Conservation (phyloP, 108 stramenopile genomes). For the Thalassiosira profunda region DNA sequence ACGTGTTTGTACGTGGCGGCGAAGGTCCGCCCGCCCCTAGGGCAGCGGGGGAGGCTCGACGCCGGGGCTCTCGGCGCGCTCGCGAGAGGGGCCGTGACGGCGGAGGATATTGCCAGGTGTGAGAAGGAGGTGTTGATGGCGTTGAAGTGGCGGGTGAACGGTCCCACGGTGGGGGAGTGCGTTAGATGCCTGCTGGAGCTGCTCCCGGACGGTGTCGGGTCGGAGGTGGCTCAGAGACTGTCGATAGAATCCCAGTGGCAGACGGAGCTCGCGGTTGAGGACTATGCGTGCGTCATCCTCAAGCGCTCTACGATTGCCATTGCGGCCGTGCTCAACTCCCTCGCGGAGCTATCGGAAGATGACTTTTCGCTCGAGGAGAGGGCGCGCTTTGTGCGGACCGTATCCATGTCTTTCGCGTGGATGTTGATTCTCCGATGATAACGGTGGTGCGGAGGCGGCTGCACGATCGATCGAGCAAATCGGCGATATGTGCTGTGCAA, state of each 20-base stretch:
- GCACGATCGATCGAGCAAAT: too few relatives aligned
- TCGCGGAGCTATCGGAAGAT: slow-evolving; percentile 11
- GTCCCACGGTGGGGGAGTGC: slow-evolving; percentile 6
- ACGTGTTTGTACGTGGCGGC: slow-evolving; percentile 66
- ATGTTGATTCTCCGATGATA: too few relatives aligned
- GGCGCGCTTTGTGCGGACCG: slow-evolving; percentile 15
- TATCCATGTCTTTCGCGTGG: too few relatives aligned
- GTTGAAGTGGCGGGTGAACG: slow-evolving; percentile 69
- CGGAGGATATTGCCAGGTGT: slow-evolving; percentile 74
- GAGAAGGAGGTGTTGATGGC: slow-evolving; percentile 74
- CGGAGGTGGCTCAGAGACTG: slow-evolving; percentile 6
- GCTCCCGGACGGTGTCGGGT: slow-evolving; percentile 5
- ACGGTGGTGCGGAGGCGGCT: too few relatives aligned
- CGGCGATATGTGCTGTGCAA: too few relatives aligned
- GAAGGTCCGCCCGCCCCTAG: slow-evolving; percentile 69
- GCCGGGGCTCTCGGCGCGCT: slow-evolving; percentile 71
- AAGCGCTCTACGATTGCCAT: slow-evolving; percentile 26
- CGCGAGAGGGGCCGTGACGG: slow-evolving; percentile 69
- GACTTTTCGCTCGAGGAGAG: slow-evolving; percentile 12
- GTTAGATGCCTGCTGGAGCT: slow-evolving; percentile 21
- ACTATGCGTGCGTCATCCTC: slow-evolving; percentile 36
- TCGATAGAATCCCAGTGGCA: slow-evolving; percentile 34
- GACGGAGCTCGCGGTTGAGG: slow-evolving; percentile 28
- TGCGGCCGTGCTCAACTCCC: slow-evolving; percentile 30
- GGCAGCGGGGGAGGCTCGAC: too few relatives aligned